A percentile compares a stretch with the other conserved stretches of the same genome.
phyloP scores from a whole-genome alignment of 495 filamentous ascomycete genomes.

The Podospora fimiseda region DNA sequence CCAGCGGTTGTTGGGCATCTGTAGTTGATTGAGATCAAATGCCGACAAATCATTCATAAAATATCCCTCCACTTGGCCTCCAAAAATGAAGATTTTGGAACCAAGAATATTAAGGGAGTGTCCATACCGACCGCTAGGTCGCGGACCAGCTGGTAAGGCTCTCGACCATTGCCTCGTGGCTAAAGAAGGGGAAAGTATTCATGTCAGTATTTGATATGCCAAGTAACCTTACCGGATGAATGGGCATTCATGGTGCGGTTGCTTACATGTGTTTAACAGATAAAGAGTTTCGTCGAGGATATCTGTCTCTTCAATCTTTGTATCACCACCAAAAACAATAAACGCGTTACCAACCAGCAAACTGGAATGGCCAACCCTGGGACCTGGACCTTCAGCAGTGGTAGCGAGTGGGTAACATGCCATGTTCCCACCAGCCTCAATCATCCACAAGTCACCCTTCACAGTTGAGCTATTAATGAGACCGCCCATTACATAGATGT shows the following conservation, averaged over 20 bases:
- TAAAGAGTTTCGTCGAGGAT: conserved; percentile 92
- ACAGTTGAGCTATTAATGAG: conserved; percentile 89
- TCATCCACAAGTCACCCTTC: conserved; percentile 96
- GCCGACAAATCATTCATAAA: conserved; percentile 98
- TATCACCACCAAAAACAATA: conserved; percentile 98
- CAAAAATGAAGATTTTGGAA: conserved; percentile 94
- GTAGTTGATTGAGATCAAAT: conserved; percentile 91
- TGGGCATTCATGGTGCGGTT: not conserved
- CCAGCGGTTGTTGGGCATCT: conserved; percentile 84
- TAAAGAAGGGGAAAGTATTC: conserved; percentile 32
- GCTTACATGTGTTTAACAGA: conserved; percentile 92
- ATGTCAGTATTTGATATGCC: conserved; percentile 1
- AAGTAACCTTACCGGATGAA: conserved; percentile 3
- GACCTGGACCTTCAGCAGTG: conserved; percentile 88
- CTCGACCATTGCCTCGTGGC: conserved; percentile 97
- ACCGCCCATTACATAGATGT: conserved; percentile 97
- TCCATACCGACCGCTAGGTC: conserved; percentile 88
- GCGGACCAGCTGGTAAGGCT: conserved; percentile 72
- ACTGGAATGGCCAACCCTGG: conserved; percentile 90
- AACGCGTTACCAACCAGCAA: conserved; percentile 97
- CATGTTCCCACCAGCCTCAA: conserved; percentile 83
- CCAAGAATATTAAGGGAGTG: conserved; percentile 94
- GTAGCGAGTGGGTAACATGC: conserved; percentile 88
- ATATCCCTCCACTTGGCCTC: conserved; percentile 92
- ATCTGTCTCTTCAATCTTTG: conserved; percentile 89